Evolutionary conservation across 768 basidiomycete species (phyloP), one percentile per base, ranked within the genome.

Genomic region (Galerina marginata): DNA sequence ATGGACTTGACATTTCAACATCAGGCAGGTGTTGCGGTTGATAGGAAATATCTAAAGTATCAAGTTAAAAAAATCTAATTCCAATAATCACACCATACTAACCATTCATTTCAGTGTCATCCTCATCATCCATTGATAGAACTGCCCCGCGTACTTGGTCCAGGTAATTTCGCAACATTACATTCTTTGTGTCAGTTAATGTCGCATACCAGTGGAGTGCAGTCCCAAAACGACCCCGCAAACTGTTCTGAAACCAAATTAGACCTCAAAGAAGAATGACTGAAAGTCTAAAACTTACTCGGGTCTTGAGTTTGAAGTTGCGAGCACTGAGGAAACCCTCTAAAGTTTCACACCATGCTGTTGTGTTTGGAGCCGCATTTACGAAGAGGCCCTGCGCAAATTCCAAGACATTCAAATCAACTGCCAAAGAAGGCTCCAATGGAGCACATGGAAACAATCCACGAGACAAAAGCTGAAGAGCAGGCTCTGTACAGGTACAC

Each of bases 391-490:
- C 43, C 16, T 25, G 40, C 0, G 56, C 57, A 49, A 74, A 67
- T 6, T 68, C 56, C 1, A 75, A 58, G 25, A 74, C 51, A 11
- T 43, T 7, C 2, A 74, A 14, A 52, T 74, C 67, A 0, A 74
- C 66, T 9, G 71, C 71, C 6, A 74, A 53, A 4, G 64, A 50
- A 14, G 73, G 73, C 2, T 26, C 56, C 2, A 61, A 11, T 0
- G 73, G 73, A 3, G 71, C 62, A 48, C 66, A 74, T 20, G 73
- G 69, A 55, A 75, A 73, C 6, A 70, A 49, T 3, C 69, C 71
- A 0, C 26, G 25, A 4, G n/a, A 14, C 10, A 74, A 58, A 14
- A 74, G 62, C 48, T 70, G 67, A 6, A 58, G 29, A 2, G 67
- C 54, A 2, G 67, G 36, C 3, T 16, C 20, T 9, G 9, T 25